A percentile compares a stretch with the other conserved stretches of the same genome.
Evolutionary conservation across 2,329 filamentous ascomycete species (phyloP).

Genomic region (Cytospora piceicola): DNA sequence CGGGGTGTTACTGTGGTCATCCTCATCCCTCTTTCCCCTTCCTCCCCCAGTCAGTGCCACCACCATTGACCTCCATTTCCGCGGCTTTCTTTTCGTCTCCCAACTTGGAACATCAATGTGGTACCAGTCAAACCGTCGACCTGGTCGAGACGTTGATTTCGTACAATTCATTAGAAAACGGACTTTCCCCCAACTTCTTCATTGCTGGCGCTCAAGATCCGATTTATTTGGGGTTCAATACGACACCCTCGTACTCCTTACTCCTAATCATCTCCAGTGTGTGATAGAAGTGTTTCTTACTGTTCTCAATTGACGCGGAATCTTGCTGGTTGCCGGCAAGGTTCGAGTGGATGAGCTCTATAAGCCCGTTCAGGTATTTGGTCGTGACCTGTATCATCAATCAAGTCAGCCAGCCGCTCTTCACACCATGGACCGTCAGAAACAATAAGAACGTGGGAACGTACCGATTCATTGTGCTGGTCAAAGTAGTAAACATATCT

Average conservation of each 20-base stretch:
- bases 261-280: conserved; percentile 92
- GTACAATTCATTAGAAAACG: not conserved
- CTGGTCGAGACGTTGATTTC: not conserved
- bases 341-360: conserved; percentile 97
- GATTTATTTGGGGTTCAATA: conserved; percentile 64
- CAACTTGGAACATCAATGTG: not conserved
- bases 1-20: not conserved
- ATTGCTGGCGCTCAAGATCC: not conserved
- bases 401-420: conserved; percentile 8
- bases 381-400: conserved; percentile 70
- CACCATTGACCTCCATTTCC: not conserved
- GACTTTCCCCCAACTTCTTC: not conserved
- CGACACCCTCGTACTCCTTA: conserved; percentile 90
- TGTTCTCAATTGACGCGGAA: conserved; percentile 81
- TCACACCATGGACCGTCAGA: not conserved
- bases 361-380: conserved; percentile 96
- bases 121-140: not conserved
- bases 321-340: conserved; percentile 83
- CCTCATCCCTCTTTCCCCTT: not conserved
- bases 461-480: conserved; percentile 92
- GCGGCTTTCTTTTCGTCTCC: not conserved
- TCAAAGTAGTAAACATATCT: conserved; percentile 99
- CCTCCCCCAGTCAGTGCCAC: not conserved
- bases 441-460: not conserved
- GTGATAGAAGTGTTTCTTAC: conserved; percentile 90